Evolutionary conservation across 805 yeast species (phyloP), one percentile per base, ranked within the genome.

Genomic region (Starmerella gropengiesseri): DNA sequence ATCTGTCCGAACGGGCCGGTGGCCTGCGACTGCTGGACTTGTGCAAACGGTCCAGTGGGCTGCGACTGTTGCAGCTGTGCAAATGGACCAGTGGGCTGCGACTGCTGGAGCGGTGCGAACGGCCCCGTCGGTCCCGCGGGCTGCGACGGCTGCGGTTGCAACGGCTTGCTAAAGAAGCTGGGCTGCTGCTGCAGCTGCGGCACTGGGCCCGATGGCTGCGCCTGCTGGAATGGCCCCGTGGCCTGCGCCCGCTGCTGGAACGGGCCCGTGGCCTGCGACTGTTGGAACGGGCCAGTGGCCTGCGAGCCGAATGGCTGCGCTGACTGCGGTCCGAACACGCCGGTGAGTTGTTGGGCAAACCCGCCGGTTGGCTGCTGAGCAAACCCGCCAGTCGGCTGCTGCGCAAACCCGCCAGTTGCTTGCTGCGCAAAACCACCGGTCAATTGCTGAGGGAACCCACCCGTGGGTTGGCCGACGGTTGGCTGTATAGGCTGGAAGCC

Each of bases 361-460:
- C 42, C 31, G 6, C 62, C 55, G 5, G 63, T 47, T 21, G 34
- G 42, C 44, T 52, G 59, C 31, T 49, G 59, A 63, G 53, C 59
- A 57, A 35, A 43, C 12, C 37, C 37, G 11, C 47, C 49, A 5
- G 51, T 46, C 8, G 43, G 18, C n/a, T 41, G 48, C 13, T 9
- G 21, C 38, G 4, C 14, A 19, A 45, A 36, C 2, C 29, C 29
- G 29, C 29, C 29, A 9, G 9, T 26, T 7, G 13, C 14, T 14
- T 26, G 29, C 11, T 14, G 6, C 5, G 13, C 11, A 49, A 58
- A 55, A 12, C 42, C 31, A 6, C 62, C 55, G 5, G 63, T 47
- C 22, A 32, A 41, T 44, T 52, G 59, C 31, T 49, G 59, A 63
- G 53, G 59, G 58, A 35, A 43, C 12, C 37, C 37, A 7, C 47